Evolutionary conservation across 139 green algal genomes (phyloP), one percentile per base, ranked within the genome.

Genomic region (Marvania coccoides): DNA sequence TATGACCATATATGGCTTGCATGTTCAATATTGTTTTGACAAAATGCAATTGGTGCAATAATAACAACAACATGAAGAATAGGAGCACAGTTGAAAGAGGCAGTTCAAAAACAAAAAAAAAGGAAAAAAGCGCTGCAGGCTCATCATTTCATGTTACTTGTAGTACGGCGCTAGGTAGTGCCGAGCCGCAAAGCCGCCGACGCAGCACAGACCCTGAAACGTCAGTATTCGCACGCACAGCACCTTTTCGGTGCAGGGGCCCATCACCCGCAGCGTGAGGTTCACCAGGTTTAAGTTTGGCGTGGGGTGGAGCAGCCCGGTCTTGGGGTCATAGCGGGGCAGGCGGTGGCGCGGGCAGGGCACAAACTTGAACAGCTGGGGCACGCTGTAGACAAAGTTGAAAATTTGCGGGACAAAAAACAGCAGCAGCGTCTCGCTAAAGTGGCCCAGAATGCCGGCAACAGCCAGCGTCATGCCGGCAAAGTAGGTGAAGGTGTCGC

Each of bases 401-500:
- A 99, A 75, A 54, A 97, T 65, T 72, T 95, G 88, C 2, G 94
- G 94, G 2, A 97, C 64, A 26, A 98, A 85, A 76, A 99, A 97
- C 14, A 98, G 69, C 55, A 99, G 83, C 56, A 99, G 79, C 28
- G 89, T 99, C 76, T 99, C 94, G 39, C 73, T 90, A 68, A 96
- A 96, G 81, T 99, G 95, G 13, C 95, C 95, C 33, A 99, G 79
- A 55, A 98, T 98, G 58, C 95, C 92, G 1, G 91, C 90, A 6
- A 98, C 92, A 7, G 89, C 94, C n/a, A 99, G 81, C 0, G 90
- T 80, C 91, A 98, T 98, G 65, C 95, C 95, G 0, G 92, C 91
- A 88, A 99, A 98, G 75, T 98, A 98, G n/a, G 94, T 98, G 83
- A 91, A 99, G 1, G 94, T 98, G 81, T 99, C 94, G 7, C 94